A percentile compares a stretch with the other conserved stretches of the same genome.
Conservation (phyloP, 345 rosid genomes). For the Psidium guajava region DNA sequence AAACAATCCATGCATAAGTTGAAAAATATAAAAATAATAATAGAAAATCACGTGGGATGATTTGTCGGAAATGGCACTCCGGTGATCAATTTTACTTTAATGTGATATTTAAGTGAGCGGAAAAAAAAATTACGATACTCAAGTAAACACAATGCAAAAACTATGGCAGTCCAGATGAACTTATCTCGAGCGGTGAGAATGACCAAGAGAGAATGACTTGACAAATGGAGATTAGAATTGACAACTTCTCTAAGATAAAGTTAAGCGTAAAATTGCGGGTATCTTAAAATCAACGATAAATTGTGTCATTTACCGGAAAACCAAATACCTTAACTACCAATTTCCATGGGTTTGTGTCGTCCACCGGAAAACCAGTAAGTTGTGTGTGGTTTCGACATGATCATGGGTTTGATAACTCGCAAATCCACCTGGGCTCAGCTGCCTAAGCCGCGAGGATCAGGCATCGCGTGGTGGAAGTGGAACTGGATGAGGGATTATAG, state of each 20-base stretch:
- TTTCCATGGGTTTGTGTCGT: neutral
- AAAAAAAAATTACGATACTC: no score
- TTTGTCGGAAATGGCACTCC: no score
- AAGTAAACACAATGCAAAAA: fast-evolving
- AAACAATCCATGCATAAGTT: no score
- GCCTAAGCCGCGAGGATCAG: neutral
- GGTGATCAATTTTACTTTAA: no score
- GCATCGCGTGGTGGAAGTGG: neutral
- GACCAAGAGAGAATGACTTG: neutral
- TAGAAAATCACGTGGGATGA: no score
- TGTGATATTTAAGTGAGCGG: no score
- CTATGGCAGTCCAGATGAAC: no score
- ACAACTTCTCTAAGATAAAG: neutral
- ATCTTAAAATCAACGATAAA: neutral
- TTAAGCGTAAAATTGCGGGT: neutral
- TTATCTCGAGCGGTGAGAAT: no score
- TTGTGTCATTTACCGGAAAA: neutral
- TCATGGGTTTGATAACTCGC: fast-evolving
- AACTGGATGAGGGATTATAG: neutral
- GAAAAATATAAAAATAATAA: no score
- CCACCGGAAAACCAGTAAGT: fast-evolving
- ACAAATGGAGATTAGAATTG: neutral
- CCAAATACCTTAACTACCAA: neutral
- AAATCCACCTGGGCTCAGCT: neutral
- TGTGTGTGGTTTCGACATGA: neutral